A percentile compares a stretch with the other conserved stretches of the same genome.
Conservation (phyloP, 352 stramenopile species). For the Achlya hypogyna region DNA sequence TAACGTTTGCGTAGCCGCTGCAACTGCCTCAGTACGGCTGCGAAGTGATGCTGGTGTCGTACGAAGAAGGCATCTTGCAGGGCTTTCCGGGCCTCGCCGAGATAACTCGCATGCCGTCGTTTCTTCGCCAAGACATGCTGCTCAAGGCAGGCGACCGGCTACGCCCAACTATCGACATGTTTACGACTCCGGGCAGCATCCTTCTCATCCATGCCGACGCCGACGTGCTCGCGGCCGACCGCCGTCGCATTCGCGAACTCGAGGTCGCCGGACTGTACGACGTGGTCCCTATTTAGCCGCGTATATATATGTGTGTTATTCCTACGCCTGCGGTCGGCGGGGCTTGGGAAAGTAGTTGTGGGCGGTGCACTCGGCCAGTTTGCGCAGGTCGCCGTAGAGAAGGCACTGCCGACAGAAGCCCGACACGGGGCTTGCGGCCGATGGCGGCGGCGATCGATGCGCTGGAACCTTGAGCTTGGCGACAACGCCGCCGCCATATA, state of each 20-base stretch:
- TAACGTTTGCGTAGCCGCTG: slow-evolving; percentile 30
- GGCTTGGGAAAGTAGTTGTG: slow-evolving; percentile 22
- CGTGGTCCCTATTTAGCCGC: slow-evolving; percentile 22
- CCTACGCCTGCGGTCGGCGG: not conserved
- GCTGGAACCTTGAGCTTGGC: too few relatives aligned
- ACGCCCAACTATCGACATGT: slow-evolving; percentile 90
- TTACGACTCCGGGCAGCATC: slow-evolving; percentile 90
- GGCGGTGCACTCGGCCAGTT: slow-evolving; percentile 8
- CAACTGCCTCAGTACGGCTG: slow-evolving; percentile 78
- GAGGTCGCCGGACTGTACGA: slow-evolving; percentile 67
- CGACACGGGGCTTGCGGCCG: slow-evolving; percentile 2
- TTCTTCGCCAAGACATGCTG: slow-evolving; percentile 88
- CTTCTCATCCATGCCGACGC: slow-evolving; percentile 88
- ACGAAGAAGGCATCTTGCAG: slow-evolving; percentile 87
- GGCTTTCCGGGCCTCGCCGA: slow-evolving; percentile 82
- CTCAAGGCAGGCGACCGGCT: slow-evolving; percentile 75
- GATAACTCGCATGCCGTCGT: slow-evolving; percentile 87
- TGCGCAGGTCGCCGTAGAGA: slow-evolving; percentile 16
- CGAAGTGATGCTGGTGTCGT: slow-evolving; percentile 91
- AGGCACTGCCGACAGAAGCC: slow-evolving; percentile 19
- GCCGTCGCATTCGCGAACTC: slow-evolving; percentile 85
- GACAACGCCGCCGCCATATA: too few relatives aligned
- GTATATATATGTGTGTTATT: not conserved
- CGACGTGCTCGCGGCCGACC: slow-evolving; percentile 76
- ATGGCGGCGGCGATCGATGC: not conserved